Evolutionary conservation across 1,139 yeast species (phyloP).

Genomic region (Meyerozyma carpophila): DNA sequence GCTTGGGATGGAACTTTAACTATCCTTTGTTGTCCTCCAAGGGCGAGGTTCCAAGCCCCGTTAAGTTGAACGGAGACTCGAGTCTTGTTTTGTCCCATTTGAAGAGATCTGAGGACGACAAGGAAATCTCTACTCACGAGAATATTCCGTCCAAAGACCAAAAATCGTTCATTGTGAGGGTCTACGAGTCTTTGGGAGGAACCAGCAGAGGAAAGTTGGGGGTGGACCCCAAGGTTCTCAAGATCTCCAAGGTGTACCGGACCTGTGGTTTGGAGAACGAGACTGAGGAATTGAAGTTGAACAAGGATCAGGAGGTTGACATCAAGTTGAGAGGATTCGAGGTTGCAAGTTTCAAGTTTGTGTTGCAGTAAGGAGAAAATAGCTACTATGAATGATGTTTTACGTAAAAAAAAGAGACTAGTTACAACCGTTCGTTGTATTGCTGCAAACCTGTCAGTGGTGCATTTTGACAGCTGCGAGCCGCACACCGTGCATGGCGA

Average conservation of each 20-base stretch:
- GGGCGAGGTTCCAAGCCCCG: conserved; percentile 17
- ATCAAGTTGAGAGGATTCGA: conserved; percentile 71
- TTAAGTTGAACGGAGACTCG: conserved; percentile 38
- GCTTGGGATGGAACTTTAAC: conserved; percentile 77
- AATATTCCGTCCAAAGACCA: conserved; percentile 37
- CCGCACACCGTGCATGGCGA: not conserved
- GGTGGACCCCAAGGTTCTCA: conserved; percentile 24
- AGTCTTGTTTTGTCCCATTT: conserved; percentile 69
- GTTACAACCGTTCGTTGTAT: no score
- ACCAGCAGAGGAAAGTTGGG: conserved; percentile 45
- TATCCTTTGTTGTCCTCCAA: conserved; percentile 33
- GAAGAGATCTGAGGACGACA: conserved; percentile 86
- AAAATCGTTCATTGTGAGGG: conserved; percentile 60
- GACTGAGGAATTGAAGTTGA: conserved; percentile 15
- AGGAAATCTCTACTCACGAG: conserved; percentile 35
- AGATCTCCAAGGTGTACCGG: conserved; percentile 47
- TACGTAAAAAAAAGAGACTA: not conserved
- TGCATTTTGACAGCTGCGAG: no score
- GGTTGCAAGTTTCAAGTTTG: conserved; percentile 58
- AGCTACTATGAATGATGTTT: not conserved
- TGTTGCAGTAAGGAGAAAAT: conserved; percentile 18
- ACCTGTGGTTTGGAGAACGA: conserved; percentile 74
- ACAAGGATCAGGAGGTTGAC: conserved; percentile 24
- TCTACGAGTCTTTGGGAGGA: conserved; percentile 88
- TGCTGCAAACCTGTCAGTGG: not conserved